Percentiles rank a stretch among this genome's conserved stretches.
phyloP scores from a whole-genome alignment of 805 yeast genomes.

The Wickerhamiella vanderwaltii region DNA sequence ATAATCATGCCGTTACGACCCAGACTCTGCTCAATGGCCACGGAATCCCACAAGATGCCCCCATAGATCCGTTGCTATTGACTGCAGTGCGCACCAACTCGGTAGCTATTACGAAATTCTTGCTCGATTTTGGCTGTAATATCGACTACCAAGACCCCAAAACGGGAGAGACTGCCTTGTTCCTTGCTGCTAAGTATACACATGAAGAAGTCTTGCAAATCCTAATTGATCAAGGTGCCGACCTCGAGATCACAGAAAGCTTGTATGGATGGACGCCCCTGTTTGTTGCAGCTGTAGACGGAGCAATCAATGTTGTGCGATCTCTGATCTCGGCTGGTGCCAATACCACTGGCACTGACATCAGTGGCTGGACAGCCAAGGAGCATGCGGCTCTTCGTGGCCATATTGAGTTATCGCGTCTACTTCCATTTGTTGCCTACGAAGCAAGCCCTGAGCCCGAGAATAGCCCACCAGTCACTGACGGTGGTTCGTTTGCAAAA shows the following conservation, averaged over 20 bases:
- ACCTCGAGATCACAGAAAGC: slow-evolving; percentile 61
- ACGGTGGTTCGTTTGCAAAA: background rate
- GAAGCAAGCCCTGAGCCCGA: slow-evolving; percentile 22
- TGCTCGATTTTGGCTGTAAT: slow-evolving; percentile 44
- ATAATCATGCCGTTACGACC: slow-evolving; percentile 70
- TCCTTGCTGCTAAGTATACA: slow-evolving; percentile 61
- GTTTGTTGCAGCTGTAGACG: slow-evolving; percentile 82
- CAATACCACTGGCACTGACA: slow-evolving; percentile 47
- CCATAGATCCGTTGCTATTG: slow-evolving; percentile 34
- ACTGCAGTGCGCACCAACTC: slow-evolving; percentile 60
- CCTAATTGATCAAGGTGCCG: slow-evolving; percentile 49
- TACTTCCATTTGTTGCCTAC: slow-evolving; percentile 30
- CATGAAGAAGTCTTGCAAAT: slow-evolving; percentile 41
- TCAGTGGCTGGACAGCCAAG: slow-evolving; percentile 94
- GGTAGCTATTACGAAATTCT: slow-evolving; percentile 40
- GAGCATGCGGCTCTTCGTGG: slow-evolving; percentile 92
- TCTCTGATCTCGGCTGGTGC: slow-evolving; percentile 45
- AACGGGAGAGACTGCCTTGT: slow-evolving; percentile 62
- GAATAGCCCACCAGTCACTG: background rate
- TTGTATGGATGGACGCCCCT: slow-evolving; percentile 92
- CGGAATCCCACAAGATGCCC: slow-evolving; percentile 21
- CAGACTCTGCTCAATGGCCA: slow-evolving; percentile 38
- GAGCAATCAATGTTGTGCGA: slow-evolving; percentile 45
- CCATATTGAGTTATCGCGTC: slow-evolving; percentile 55
- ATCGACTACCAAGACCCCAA: slow-evolving; percentile 49